Evolutionary conservation across 305 asterid species (phyloP).

Genomic region (Fraxinus dipetala): DNA sequence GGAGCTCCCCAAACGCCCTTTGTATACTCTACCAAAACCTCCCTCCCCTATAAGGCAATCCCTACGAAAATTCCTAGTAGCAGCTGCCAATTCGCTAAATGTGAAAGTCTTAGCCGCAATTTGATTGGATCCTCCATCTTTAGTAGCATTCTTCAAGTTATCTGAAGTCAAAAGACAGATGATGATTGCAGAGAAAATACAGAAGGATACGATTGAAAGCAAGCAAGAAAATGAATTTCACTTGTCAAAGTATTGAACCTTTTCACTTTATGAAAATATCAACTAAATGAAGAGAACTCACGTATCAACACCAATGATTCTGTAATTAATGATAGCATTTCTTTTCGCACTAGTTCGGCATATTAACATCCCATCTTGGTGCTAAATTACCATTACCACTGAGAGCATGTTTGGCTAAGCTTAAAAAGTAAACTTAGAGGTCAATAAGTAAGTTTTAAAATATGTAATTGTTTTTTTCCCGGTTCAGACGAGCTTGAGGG

Average conservation of each 20-base stretch:
- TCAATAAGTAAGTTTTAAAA: neutral
- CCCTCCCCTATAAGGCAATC: conserved; percentile 80
- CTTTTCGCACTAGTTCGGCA: neutral
- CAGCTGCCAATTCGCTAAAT: conserved; percentile 79
- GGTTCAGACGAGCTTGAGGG: neutral
- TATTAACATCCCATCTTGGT: neutral
- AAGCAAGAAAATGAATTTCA: conserved; percentile 4
- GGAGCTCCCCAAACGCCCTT: conserved; percentile 71
- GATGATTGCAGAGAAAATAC: conserved; percentile 7
- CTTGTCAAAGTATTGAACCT: neutral
- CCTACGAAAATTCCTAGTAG: conserved; percentile 65
- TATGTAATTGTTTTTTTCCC: neutral
- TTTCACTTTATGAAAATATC: neutral
- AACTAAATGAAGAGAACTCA: neutral
- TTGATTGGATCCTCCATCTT: conserved; percentile 54
- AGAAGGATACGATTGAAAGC: neutral
- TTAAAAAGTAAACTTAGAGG: neutral
- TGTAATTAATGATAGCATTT: neutral
- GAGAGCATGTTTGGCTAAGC: neutral
- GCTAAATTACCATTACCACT: neutral
- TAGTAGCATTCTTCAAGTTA: conserved; percentile 39
- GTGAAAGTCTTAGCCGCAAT: conserved; percentile 82
- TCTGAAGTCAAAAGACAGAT: conserved; percentile 33
- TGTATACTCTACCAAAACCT: conserved; percentile 86
- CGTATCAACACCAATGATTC: neutral